phyloP scores from a whole-genome alignment of 2,329 filamentous ascomycete genomes.

The Colletotrichum coccodes region DNA sequence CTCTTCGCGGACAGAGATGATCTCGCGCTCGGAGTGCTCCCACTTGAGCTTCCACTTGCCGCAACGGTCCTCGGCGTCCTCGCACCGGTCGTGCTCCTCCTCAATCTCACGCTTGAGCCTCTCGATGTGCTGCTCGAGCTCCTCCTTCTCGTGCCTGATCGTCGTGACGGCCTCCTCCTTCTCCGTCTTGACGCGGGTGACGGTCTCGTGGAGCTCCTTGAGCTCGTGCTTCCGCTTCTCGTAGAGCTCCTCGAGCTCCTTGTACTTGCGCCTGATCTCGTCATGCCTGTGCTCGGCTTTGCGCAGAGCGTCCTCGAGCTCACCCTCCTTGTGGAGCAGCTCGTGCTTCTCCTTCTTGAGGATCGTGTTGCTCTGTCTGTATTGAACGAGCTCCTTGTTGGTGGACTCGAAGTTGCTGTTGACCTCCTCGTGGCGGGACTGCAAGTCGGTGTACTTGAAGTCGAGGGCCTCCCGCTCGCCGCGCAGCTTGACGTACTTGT shows the following conservation, averaged over 20 bases:
- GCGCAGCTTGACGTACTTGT: constrained; percentile 9
- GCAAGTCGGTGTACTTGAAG: constrained; percentile 16
- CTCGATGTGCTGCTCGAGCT: constrained; percentile 14
- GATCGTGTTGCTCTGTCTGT: background rate
- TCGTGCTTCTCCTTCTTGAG: constrained; percentile 24
- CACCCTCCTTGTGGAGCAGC: background rate
- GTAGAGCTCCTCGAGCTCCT: constrained; percentile 15
- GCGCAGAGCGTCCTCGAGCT: constrained; percentile 12
- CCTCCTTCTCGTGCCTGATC: constrained; percentile 9
- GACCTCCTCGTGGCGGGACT: constrained; percentile 17
- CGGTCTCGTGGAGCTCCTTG: constrained; percentile 18
- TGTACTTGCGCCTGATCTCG: constrained; percentile 21
- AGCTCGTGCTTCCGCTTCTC: constrained; percentile 22
- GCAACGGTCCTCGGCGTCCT: constrained; percentile 17
- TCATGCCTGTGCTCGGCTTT: constrained; percentile 19
- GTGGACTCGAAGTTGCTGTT: constrained; percentile 1
- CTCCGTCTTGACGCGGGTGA: constrained; percentile 8
- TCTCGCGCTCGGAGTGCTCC: constrained; percentile 23
- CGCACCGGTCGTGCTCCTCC: constrained; percentile 15
- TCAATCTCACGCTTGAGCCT: constrained; percentile 11
- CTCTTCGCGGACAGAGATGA: constrained; percentile 14
- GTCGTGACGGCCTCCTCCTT: constrained; percentile 13
- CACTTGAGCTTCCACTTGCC: constrained; percentile 27
- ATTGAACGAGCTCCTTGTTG: constrained; percentile 15
- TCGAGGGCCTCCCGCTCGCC: constrained; percentile 17